Conservation (phyloP, 2,329 filamentous ascomycete species). For the Stachybotrys chlorohalonatus region DNA sequence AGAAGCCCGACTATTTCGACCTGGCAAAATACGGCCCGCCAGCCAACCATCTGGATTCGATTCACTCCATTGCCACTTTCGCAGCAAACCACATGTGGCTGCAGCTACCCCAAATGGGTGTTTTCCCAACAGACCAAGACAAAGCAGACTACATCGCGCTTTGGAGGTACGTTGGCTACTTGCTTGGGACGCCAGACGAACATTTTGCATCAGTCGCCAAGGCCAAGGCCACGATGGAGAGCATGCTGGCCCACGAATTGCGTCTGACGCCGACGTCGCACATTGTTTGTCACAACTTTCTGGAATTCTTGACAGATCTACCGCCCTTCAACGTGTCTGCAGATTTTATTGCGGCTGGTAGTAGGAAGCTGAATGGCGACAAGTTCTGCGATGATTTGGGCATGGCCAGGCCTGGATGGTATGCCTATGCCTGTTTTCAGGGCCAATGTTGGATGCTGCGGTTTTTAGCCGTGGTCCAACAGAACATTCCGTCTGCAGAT, state of each 20-base stretch:
- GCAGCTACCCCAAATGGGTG: slow-evolving; percentile 53
- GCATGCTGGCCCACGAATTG: slow-evolving; percentile 22
- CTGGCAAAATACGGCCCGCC: slow-evolving; percentile 50
- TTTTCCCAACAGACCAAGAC: slow-evolving; percentile 48
- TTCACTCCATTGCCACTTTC: slow-evolving; percentile 55
- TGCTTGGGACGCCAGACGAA: slow-evolving; percentile 17
- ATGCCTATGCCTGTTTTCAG: slow-evolving; percentile 17
- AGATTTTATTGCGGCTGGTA: slow-evolving; percentile 25
- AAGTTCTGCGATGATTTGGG: slow-evolving; percentile 24
- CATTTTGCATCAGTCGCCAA: slow-evolving; percentile 12
- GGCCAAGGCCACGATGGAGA: slow-evolving; percentile 23
- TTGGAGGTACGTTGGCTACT: slow-evolving; percentile 26
- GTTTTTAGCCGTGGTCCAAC: slow-evolving; percentile 15
- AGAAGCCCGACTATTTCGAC: slow-evolving; percentile 51
- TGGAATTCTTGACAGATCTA: slow-evolving; percentile 25
- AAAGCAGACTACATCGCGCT: slow-evolving; percentile 55
- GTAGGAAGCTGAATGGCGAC: slow-evolving; percentile 27
- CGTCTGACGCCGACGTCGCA: slow-evolving; percentile 21
- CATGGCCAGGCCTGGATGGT: slow-evolving; percentile 18
- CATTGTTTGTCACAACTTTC: slow-evolving; percentile 26
- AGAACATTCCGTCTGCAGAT: slow-evolving; percentile 15
- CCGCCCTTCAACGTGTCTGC: slow-evolving; percentile 24
- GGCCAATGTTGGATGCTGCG: slow-evolving; percentile 22
- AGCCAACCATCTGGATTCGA: slow-evolving; percentile 55
- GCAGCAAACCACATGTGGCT: slow-evolving; percentile 53